Base-by-base conservation (phyloP, 345 rosid genomes). In the Cardamine resedifolia region DNA sequence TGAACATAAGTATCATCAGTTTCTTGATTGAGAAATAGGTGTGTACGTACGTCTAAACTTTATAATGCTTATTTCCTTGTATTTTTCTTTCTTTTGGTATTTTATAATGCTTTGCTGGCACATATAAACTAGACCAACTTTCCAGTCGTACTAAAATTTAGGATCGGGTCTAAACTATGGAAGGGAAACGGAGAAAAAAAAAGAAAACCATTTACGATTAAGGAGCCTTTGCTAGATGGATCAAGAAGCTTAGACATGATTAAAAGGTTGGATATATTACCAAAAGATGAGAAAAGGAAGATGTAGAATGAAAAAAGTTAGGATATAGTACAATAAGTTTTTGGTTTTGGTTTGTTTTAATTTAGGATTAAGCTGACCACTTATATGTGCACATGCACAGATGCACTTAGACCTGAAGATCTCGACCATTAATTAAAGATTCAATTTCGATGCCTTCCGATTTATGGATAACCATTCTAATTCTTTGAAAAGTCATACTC, bases 21-120 rank as follows among this genome's bases (percentile, higher is more conserved):
- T 24, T 16, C 11, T 47, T 70, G 45, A 24, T 20, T 68, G 64
- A 57, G 23, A 68, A 28, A 3, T 20, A 57, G 64, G 65, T 45
- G 15, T 68, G 33, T 31, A 20, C 7, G 56, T 28, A 68, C 16
- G 44, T 58, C 31, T 30, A 38, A 28, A 45, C 64, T 36, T 44
- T 2, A n/a, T n/a, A n/a, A n/a, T n/a, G n/a, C n/a, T n/a, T n/a
- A n/a, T n/a, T n/a, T n/a, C n/a, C n/a, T n/a, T n/a, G n/a, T n/a
- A n/a, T n/a, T 7, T 5, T 4, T 38, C 21, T 60, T 14, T 3
- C 3, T 39, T 39, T 39, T 20, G 49, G 33, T 60, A 2, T 15
- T 19, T 39, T 23, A 41, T 23, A 60, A 23, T 23, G 6, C 8
- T 23, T 11, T 66, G 26, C n/a, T n/a, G n/a, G n/a, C n/a, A n/a